phyloP scores from a whole-genome alignment of 805 yeast genomes.

The Debaryomyces prosopidis region DNA sequence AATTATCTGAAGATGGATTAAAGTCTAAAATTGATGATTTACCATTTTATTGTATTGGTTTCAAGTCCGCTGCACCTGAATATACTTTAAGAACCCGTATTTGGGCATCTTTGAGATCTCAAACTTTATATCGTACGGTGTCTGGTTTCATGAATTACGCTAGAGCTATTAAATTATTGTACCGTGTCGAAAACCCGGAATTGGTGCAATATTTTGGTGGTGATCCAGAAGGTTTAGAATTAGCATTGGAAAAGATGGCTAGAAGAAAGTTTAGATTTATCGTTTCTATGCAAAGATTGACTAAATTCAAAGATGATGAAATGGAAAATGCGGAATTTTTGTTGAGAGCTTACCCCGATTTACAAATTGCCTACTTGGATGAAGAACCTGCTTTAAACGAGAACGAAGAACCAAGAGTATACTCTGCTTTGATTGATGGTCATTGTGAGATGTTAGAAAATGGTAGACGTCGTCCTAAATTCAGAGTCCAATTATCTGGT shows the following conservation, averaged over 20 bases:
- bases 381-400: conserved; percentile 45
- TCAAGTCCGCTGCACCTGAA: conserved; percentile 49
- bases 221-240: conserved; percentile 93
- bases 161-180: conserved; percentile 45
- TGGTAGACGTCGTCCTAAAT: conserved; percentile 62
- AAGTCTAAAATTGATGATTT: conserved; percentile 41
- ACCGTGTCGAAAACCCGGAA: conserved; percentile 47
- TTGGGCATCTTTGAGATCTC: conserved; percentile 50
- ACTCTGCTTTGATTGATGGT: conserved; percentile 72
- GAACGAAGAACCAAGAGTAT: conserved; percentile 48
- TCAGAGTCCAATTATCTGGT: conserved; percentile 68
- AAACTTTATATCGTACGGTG: conserved; percentile 47
- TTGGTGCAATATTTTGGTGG: conserved; percentile 94
- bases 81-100: conserved; percentile 47
- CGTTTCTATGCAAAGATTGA: conserved; percentile 64
- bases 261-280: conserved; percentile 63
- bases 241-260: conserved; percentile 82
- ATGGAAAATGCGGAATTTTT: conserved; percentile 58
- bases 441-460: conserved; percentile 58
- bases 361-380: conserved; percentile 64
- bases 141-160: conserved; percentile 50
- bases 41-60: conserved; percentile 48
- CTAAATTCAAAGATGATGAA: conserved; percentile 55
- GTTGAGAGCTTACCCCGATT: conserved; percentile 64
- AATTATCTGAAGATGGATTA: conserved; percentile 31